Percentiles rank a stretch among this genome's conserved stretches.
These are phyloP conservation scores for Aspergillus sp. DNA, from an alignment of 2,329 filamentous ascomycete genomes.

Conservation along the genomic window DNA sequence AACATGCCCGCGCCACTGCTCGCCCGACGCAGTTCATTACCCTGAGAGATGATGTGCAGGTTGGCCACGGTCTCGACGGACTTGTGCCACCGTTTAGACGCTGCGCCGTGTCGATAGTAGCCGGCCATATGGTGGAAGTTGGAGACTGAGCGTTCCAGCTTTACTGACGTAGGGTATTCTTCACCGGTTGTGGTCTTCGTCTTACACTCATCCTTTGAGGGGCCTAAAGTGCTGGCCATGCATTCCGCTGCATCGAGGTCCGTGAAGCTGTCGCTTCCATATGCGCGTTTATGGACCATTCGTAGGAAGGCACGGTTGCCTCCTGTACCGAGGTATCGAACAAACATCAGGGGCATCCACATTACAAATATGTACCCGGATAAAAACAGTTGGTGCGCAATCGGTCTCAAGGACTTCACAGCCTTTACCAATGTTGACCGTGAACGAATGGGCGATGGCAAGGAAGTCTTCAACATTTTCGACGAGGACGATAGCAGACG, in stretches of 20 bases:
- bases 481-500: conserved; percentile 35
- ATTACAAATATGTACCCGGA: conserved; percentile 51
- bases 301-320: conserved; percentile 44
- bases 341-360: conserved; percentile 41
- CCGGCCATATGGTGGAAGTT: conserved; percentile 46
- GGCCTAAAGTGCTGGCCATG: conserved; percentile 46
- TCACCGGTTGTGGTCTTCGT: conserved; percentile 23
- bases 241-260: conserved; percentile 35
- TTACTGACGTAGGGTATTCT: conserved; percentile 36
- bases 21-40: conserved; percentile 20
- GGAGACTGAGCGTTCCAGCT: conserved; percentile 30
- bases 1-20: conserved; percentile 38
- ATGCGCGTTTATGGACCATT: conserved; percentile 31
- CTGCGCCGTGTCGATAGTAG: conserved; percentile 47
- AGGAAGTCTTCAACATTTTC: conserved; percentile 45
- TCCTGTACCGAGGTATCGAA: conserved; percentile 39
- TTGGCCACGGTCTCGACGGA: conserved; percentile 43
- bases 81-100: conserved; percentile 42
- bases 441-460: conserved; percentile 37
- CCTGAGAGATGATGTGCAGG: conserved; percentile 38
- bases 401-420: conserved; percentile 36
- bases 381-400: conserved; percentile 41
- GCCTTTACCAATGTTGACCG: conserved; percentile 40
- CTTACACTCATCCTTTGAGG: conserved; percentile 39
- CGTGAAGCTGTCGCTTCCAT: conserved; percentile 26